Evolutionary conservation across 2,329 filamentous ascomycete genomes (phyloP).

Genomic region (Colletotrichum theobromicola): DNA sequence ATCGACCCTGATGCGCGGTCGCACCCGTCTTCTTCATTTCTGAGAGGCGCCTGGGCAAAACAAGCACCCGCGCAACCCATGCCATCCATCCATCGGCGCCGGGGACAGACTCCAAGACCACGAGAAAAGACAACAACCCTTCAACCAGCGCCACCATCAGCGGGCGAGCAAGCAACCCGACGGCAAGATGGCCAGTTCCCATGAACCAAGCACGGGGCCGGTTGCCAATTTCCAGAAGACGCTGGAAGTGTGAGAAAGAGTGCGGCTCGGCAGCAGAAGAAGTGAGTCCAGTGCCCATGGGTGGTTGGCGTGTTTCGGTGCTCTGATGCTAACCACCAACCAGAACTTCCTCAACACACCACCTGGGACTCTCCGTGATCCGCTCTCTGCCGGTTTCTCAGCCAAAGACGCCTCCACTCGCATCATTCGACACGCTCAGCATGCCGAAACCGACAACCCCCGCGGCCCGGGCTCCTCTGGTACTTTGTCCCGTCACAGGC

Average conservation of each 20-base stretch:
- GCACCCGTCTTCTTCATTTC: not conserved
- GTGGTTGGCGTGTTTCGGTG: not conserved
- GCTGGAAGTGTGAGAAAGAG: not conserved
- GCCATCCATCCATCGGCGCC: not conserved
- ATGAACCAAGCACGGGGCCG: not conserved
- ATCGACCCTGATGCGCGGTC: not conserved
- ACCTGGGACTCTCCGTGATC: not conserved
- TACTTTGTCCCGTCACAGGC: not conserved
- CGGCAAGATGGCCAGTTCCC: not conserved
- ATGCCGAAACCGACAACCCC: not conserved
- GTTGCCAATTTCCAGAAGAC: not conserved
- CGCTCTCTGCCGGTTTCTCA: not conserved
- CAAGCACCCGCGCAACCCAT: not conserved
- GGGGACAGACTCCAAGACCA: not conserved
- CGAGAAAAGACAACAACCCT: not conserved
- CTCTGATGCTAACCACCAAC: not conserved
- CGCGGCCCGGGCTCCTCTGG: not conserved
- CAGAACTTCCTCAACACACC: not conserved
- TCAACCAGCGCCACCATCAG: not conserved
- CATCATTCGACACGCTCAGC: not conserved
- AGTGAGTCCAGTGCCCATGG: not conserved
- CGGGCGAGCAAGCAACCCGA: not conserved
- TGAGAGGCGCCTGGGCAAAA: not conserved
- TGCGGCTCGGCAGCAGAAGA: not conserved
- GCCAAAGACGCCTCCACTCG: not conserved